Evolutionary conservation across 768 basidiomycete species (phyloP).

Genomic region (Rhodosporidiobolus odoratus): DNA sequence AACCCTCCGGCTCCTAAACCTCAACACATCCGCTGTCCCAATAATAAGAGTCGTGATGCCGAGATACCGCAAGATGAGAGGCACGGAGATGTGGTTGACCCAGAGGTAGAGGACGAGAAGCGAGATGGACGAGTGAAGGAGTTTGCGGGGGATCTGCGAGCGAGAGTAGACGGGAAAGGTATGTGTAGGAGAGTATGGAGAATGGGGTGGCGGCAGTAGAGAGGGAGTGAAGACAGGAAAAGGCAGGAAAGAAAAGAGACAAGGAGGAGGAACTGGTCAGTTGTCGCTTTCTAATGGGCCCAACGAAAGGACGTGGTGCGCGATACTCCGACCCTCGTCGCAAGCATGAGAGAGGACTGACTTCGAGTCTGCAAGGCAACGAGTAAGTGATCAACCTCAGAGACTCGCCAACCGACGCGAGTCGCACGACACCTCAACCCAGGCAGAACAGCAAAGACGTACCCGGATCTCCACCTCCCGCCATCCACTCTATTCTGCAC

Average conservation of each 20-base stretch:
- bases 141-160: slow-evolving; percentile 39
- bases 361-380: slow-evolving; percentile 20
- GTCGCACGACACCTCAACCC: neutral
- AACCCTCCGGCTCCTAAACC: slow-evolving; percentile 33
- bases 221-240: neutral
- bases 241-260: neutral
- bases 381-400: neutral
- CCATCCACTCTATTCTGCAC: slow-evolving; percentile 33
- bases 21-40: slow-evolving; percentile 31
- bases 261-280: neutral
- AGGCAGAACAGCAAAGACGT: neutral
- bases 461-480: slow-evolving; percentile 31
- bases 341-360: neutral
- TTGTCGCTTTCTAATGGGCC: too few species aligned
- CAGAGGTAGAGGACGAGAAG: slow-evolving; percentile 36
- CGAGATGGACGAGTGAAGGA: slow-evolving; percentile 37
- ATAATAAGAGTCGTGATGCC: slow-evolving; percentile 27
- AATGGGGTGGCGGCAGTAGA: neutral
- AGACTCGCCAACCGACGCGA: neutral
- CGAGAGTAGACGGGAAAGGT: neutral
- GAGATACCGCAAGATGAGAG: slow-evolving; percentile 18
- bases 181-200: neutral
- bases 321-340: too few species aligned
- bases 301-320: too few species aligned
- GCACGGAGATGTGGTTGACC: slow-evolving; percentile 31